A percentile compares a stretch with the other conserved stretches of the same genome.
Evolutionary conservation across 805 yeast genomes (phyloP).

Genomic region (Nakazawaea siamensis): DNA sequence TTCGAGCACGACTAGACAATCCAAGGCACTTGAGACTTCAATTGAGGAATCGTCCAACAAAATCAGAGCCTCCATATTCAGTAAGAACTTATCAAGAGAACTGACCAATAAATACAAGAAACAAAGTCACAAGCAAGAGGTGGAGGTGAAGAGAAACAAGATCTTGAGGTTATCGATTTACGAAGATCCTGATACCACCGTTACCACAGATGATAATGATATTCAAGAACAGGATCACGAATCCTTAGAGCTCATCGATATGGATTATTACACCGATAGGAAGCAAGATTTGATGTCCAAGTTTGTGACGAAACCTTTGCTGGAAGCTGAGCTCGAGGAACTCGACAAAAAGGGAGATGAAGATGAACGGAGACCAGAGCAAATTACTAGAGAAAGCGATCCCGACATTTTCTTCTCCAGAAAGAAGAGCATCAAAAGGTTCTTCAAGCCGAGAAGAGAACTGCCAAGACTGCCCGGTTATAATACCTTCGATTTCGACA

Average conservation of each 20-base stretch:
- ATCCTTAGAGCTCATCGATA: slow-evolving; percentile 6
- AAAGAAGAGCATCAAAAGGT: slow-evolving; percentile 2
- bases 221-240: slow-evolving; percentile 6
- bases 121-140: background rate
- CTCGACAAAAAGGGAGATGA: background rate
- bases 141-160: slow-evolving; percentile 3
- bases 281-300: background rate
- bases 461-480: slow-evolving; percentile 5
- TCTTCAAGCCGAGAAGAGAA: slow-evolving; percentile 6
- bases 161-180: slow-evolving; percentile 11
- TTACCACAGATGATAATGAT: background rate
- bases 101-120: slow-evolving; percentile 1
- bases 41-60: background rate
- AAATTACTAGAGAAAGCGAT: too few relatives aligned
- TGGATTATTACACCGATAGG: slow-evolving; percentile 5
- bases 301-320: slow-evolving; percentile 2
- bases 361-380: background rate
- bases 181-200: slow-evolving; percentile 11
- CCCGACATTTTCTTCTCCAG: too few relatives aligned
- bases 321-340: background rate
- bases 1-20: background rate
- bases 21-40: too few relatives aligned
- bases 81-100: slow-evolving; percentile 1
- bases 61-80: slow-evolving; percentile 4
- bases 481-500: slow-evolving; percentile 1